Evolutionary conservation across 2,329 filamentous ascomycete species (phyloP), one percentile per base, ranked within the genome.

Genomic region (Tolypocladium endophyticum): DNA sequence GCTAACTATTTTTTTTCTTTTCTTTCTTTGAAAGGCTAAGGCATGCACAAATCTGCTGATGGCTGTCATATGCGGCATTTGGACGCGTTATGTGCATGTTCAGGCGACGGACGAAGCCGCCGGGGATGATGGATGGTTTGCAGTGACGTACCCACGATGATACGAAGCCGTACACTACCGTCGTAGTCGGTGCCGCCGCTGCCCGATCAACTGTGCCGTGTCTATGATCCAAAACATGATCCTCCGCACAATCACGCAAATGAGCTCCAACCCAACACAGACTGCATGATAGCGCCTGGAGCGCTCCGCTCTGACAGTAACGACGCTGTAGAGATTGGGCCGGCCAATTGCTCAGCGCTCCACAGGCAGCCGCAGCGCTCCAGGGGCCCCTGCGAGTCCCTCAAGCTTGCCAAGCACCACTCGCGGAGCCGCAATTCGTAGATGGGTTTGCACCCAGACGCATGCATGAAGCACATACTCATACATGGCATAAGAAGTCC

Each of bases 381-480:
- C 28, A 35, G 47, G 47, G 47, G 5, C 47, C 47, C 47, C 47
- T 53, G 47, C 20, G 28, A 18, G 47, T 23, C n/a, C 47, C 14
- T 6, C 47, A 8, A 30, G 47, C 16, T 20, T 3, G 25, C 25
- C 23, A 23, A 28, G n/a, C n/a, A n/a, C 23, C 25, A 25, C 33
- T 41, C 25, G 38, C 35, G 38, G 38, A 57, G 39, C 30, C n/a
- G 41, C 43, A 30, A 14, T 3, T 36, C 33, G 33, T 52, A 23
- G 50, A 54, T 8, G 50, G 30, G 28, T 54, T 36, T 54, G 50
- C 50, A 54, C 11, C 39, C 14, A n/a, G 18, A 52, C 41, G 56
- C 56, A 58, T 58, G 57, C 57, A 58, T 16, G 33, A 20, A 58
- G 57, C 57, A 59, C 52, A 38, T 50, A 55, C 47, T 36, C 35